These are phyloP conservation scores for Magnusiomyces ingens DNA, from an alignment of 1,139 yeast species.

Conservation along the genomic window DNA sequence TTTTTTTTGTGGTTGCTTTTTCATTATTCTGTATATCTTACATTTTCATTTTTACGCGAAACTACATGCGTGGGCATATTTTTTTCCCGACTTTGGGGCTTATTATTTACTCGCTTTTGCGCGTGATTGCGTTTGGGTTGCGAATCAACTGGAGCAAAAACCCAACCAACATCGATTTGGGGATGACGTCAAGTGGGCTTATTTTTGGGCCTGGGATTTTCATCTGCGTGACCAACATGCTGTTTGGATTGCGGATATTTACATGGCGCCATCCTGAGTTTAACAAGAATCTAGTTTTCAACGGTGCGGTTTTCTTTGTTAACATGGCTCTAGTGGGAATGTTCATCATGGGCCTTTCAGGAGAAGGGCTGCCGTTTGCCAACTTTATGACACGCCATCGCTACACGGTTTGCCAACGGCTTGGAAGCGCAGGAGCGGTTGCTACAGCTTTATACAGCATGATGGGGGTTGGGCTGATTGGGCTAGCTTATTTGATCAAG, in stretches of 20 bases:
- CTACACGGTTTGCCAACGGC: too few relatives aligned
- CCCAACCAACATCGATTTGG: conserved; percentile 41
- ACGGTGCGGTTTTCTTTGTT: too few relatives aligned
- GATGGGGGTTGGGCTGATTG: too few relatives aligned
- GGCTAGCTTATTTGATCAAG: too few relatives aligned
- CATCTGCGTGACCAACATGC: conserved; percentile 44
- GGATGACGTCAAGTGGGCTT: conserved; percentile 56
- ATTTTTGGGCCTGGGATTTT: conserved; percentile 43
- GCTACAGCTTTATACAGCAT: too few relatives aligned
- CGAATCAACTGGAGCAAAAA: conserved; percentile 55
- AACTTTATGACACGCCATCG: too few relatives aligned
- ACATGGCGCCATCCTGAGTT: conserved; percentile 74
- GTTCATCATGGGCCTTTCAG: too few relatives aligned
- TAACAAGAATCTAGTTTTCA: too few relatives aligned
- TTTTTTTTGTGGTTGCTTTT: conserved; percentile 52
- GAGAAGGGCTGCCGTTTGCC: too few relatives aligned
- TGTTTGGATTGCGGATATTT: conserved; percentile 68
- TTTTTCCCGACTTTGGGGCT: conserved; percentile 54
- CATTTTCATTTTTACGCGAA: conserved; percentile 43
- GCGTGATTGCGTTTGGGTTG: conserved; percentile 54
- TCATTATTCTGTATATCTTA: conserved; percentile 45
- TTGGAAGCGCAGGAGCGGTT: too few relatives aligned
- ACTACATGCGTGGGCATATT: conserved; percentile 54
- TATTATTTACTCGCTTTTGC: conserved; percentile 45
- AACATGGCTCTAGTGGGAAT: too few relatives aligned